phyloP scores from a whole-genome alignment of 108 stramenopile species.

The Skeletonema menzelii region DNA sequence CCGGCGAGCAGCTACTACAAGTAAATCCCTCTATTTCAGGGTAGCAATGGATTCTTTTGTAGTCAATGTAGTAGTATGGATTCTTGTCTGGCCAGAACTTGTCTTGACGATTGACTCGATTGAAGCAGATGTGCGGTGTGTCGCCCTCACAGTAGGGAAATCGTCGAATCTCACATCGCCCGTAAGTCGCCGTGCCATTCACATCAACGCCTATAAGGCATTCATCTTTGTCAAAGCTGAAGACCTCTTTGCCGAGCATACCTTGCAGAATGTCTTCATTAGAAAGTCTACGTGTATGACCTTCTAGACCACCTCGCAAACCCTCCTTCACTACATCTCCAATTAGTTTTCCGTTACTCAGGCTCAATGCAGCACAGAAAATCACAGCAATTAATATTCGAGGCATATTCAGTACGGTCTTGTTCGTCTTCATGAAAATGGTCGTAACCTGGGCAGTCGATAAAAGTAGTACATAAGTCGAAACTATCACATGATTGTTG shows the following conservation, averaged over 20 bases:
- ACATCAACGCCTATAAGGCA: slow-evolving; percentile 15
- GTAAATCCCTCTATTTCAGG: slow-evolving; percentile 45
- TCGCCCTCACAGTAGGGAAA: slow-evolving; percentile 48
- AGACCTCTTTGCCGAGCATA: slow-evolving; percentile 43
- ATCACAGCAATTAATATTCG: not conserved
- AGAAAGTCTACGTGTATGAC: slow-evolving; percentile 1
- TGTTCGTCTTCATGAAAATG: not conserved
- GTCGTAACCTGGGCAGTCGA: not conserved
- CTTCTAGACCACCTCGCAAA: slow-evolving; percentile 13
- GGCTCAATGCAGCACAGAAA: not conserved
- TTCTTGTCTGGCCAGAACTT: slow-evolving; percentile 51
- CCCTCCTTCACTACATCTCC: slow-evolving; percentile 24
- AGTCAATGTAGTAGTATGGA: slow-evolving; percentile 57
- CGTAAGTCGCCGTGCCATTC: slow-evolving; percentile 23
- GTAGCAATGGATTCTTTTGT: slow-evolving; percentile 50
- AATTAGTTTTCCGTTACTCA: slow-evolving; percentile 6
- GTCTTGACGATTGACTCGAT: slow-evolving; percentile 53
- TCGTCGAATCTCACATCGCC: slow-evolving; percentile 40
- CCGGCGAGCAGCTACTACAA: slow-evolving; percentile 49
- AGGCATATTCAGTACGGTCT: slow-evolving; percentile 7
- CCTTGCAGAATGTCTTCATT: slow-evolving; percentile 36
- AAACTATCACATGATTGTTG: not conserved
- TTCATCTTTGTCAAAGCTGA: slow-evolving; percentile 30
- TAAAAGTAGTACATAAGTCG: too few species aligned
- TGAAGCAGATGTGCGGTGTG: slow-evolving; percentile 49